These are phyloP conservation scores for Thyridium curvatum DNA, from an alignment of 2,329 filamentous ascomycete species.

Conservation along the genomic window DNA sequence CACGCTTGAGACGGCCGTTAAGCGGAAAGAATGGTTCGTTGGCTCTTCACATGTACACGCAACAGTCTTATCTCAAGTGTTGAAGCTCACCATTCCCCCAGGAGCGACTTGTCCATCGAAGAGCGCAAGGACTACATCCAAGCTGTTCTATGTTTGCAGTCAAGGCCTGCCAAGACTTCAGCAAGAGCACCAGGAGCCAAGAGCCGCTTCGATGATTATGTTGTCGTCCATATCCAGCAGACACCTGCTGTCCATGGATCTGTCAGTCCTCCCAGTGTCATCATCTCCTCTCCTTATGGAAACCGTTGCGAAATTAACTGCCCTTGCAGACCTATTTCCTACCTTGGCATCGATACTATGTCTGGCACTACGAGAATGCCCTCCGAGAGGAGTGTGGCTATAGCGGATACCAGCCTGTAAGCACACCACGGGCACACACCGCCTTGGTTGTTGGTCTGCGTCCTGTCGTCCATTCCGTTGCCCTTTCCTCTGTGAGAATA, in stretches of 20 bases:
- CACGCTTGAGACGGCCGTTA: conserved; percentile 1
- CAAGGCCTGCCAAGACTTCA: not conserved
- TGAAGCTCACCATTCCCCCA: not conserved
- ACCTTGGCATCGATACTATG: not conserved
- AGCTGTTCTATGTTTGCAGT: conserved; percentile 2
- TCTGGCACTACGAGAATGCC: not conserved
- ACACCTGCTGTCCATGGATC: not conserved
- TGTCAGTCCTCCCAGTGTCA: too few relatives aligned
- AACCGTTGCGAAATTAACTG: too few relatives aligned
- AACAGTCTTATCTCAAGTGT: not conserved
- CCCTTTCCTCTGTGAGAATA: too few relatives aligned
- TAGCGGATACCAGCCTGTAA: not conserved
- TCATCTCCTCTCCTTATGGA: too few relatives aligned
- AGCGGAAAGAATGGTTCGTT: conserved; percentile 2
- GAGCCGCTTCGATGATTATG: not conserved
- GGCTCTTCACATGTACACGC: not conserved
- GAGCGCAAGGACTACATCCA: conserved; percentile 4
- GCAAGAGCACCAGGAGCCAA: not conserved
- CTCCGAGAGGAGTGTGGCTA: not conserved
- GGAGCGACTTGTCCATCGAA: conserved; percentile 4
- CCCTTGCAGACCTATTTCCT: not conserved
- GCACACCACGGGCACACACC: too few relatives aligned
- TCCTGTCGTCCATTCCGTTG: too few relatives aligned
- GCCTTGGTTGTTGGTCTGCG: too few relatives aligned
- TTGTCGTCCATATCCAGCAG: not conserved